Evolutionary conservation across 2,329 filamentous ascomycete genomes (phyloP), one percentile per base, ranked within the genome.

Genomic region (Hymenoscyphus albidus): DNA sequence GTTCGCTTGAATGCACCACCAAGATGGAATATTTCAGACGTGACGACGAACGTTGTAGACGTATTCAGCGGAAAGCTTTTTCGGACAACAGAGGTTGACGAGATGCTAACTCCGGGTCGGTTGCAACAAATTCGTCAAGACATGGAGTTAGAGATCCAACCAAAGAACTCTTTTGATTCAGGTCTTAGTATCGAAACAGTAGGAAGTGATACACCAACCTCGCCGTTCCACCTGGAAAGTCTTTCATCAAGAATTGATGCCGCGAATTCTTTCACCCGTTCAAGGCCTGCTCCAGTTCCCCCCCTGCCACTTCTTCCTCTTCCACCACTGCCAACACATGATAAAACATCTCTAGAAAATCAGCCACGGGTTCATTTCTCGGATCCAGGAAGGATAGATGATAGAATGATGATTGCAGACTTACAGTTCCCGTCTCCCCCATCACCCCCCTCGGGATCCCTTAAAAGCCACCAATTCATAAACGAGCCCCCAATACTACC

Each of bases 11-110:
- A 71, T 65, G 66, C 75, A 32, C 74, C 73, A 27, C 73, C 81
- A 55, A 78, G 81, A 74, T 85, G 84, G 82, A 81, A 80, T 5
- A 70, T 88, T 31, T 78, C 81, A 0, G 84, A 85, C 14, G 73
- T 87, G 38, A 79, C 83, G 0, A 82, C 84, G 61, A 85, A 85
- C 67, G 78, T 88, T 69, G 79, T 82, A n/a, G 84, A 85, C 38
- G 76, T 86, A 12, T 80, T 88, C 65, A 82, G 78, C 54, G 80
- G 18, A 14, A 82, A 82, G 55, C 77, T 83, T 57, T 86, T 88
- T 71, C 79, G 80, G 58, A 40, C 39, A 12, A 40, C 44, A 51
- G 84, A 88, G 66, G 84, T 80, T 0, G 83, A 86, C 61, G 85
- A 88, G 75, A 85, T 86, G 77, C 74, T 87, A 13, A 83, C 84